Evolutionary conservation across 306 rosid species (phyloP).

Genomic region (Quercus cerris): DNA sequence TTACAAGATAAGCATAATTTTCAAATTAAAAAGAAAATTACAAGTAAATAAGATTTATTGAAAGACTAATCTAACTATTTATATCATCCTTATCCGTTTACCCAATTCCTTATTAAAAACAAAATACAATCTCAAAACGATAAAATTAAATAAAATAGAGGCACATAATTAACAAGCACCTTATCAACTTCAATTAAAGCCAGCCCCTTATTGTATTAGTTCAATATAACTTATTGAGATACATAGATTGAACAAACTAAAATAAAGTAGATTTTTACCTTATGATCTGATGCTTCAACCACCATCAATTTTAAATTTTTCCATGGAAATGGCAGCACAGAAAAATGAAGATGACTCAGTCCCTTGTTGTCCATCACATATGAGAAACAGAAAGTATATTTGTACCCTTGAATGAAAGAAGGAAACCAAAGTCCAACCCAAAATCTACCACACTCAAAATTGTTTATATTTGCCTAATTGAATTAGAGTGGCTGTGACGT

Average conservation of each 20-base stretch:
- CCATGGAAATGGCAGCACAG: not conserved
- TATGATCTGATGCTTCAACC: not conserved
- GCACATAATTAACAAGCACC: not conserved
- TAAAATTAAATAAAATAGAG: no score
- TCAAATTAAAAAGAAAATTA: no score
- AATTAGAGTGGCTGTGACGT: conserved; percentile 40
- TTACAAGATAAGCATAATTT: no score
- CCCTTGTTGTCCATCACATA: not conserved
- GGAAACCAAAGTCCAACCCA: not conserved
- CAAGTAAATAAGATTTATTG: no score
- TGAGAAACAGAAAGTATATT: not conserved
- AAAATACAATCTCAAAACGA: no score
- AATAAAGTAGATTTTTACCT: not conserved
- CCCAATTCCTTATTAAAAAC: no score
- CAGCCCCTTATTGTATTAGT: not conserved
- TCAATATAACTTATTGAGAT: not conserved
- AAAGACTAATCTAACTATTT: no score
- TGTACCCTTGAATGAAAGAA: not conserved
- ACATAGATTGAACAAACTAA: not conserved
- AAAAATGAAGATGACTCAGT: not conserved
- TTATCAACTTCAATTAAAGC: not conserved
- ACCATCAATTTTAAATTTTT: not conserved
- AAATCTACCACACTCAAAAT: not conserved
- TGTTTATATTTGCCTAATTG: not conserved
- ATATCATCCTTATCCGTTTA: no score